phyloP scores from a whole-genome alignment of 2,329 filamentous ascomycete species.

The Trichoderma endophyticum region DNA sequence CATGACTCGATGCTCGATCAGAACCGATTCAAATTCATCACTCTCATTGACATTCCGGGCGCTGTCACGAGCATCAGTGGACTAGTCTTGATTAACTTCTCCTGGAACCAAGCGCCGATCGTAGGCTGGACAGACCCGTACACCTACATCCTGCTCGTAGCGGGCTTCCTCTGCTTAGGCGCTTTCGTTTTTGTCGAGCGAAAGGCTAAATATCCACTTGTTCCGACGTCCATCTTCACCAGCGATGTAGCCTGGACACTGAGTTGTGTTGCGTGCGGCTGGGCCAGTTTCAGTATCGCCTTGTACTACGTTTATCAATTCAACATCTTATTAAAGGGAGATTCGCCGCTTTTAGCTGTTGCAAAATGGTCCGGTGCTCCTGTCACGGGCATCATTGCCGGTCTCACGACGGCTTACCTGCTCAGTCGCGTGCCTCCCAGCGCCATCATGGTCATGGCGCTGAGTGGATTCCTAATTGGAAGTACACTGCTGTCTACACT shows the following conservation, averaged over 20 bases:
- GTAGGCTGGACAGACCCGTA: slow-evolving; percentile 54
- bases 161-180: slow-evolving; percentile 50
- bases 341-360: slow-evolving; percentile 38
- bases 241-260: slow-evolving; percentile 43
- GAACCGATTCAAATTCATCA: slow-evolving; percentile 16
- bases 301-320: slow-evolving; percentile 46
- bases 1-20: neutral
- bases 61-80: slow-evolving; percentile 44
- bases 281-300: slow-evolving; percentile 49
- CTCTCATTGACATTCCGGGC: slow-evolving; percentile 34
- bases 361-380: slow-evolving; percentile 34
- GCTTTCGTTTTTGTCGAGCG: slow-evolving; percentile 54
- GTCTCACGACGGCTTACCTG: slow-evolving; percentile 37
- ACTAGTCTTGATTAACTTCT: slow-evolving; percentile 58
- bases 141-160: slow-evolving; percentile 50
- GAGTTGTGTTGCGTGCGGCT: slow-evolving; percentile 46
- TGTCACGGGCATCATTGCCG: slow-evolving; percentile 40
- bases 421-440: slow-evolving; percentile 27
- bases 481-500: slow-evolving; percentile 40
- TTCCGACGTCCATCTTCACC: neutral
- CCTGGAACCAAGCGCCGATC: slow-evolving; percentile 59
- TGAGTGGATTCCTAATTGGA: slow-evolving; percentile 38
- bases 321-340: slow-evolving; percentile 34
- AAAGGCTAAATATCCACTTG: neutral
- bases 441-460: slow-evolving; percentile 39